Conservation (phyloP, 352 stramenopile species). For the Phytophthora palmivora region DNA sequence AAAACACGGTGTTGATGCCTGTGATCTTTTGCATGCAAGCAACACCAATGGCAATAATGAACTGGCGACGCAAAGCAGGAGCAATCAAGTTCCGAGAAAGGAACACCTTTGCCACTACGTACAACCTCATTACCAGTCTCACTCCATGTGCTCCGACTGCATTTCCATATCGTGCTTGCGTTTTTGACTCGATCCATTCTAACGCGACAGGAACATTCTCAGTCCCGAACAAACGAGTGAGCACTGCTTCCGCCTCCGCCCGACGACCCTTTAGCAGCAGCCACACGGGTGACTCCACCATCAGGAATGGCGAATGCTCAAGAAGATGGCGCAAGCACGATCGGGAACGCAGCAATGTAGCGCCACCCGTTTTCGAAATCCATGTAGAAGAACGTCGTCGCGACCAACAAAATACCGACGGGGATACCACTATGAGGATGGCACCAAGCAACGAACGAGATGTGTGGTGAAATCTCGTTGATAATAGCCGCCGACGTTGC, state of each 20-base stretch:
- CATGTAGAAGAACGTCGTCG: conserved; percentile 60
- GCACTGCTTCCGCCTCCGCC: conserved; percentile 38
- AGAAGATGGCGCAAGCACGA: conserved; percentile 57
- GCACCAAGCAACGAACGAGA: conserved; percentile 45
- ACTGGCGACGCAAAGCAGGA: conserved; percentile 35
- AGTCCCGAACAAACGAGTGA: conserved; percentile 44
- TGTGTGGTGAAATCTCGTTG: conserved; percentile 55
- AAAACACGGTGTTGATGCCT: conserved; percentile 65
- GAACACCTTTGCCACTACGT: conserved; percentile 37
- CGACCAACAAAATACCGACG: conserved; percentile 52
- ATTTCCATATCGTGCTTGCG: conserved; percentile 40
- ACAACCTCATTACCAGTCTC: conserved; percentile 40
- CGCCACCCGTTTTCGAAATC: conserved; percentile 62
- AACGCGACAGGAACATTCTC: conserved; percentile 47
- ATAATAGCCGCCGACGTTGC: conserved; percentile 53
- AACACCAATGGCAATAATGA: conserved; percentile 49
- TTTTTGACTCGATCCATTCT: conserved; percentile 50
- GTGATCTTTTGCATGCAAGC: conserved; percentile 52
- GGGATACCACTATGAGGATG: conserved; percentile 46
- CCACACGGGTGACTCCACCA: conserved; percentile 63
- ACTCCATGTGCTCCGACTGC: conserved; percentile 38
- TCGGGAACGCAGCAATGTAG: conserved; percentile 65
- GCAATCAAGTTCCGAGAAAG: conserved; percentile 40
- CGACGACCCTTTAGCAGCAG: conserved; percentile 47
- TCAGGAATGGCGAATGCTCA: conserved; percentile 52